These are phyloP conservation scores for Novymonas esmeraldas DNA, from an alignment of 208 protist species.

Conservation along the genomic window DNA sequence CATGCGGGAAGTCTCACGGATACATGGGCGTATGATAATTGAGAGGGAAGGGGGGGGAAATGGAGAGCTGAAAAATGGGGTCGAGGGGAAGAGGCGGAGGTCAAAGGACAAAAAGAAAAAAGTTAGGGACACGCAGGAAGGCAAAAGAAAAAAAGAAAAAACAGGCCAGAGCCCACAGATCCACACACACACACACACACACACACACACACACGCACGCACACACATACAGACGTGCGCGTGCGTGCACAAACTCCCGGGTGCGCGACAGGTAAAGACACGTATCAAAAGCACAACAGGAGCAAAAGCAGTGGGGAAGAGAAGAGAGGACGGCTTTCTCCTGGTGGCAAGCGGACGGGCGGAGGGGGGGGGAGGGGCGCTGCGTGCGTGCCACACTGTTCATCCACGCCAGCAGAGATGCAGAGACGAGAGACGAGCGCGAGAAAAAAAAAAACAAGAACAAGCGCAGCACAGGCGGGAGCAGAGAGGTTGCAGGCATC, in stretches of 20 bases:
- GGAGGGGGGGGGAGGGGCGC: too few species aligned
- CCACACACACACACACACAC: background rate
- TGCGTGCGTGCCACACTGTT: too few species aligned
- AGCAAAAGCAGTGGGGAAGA: too few species aligned
- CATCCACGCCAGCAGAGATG: background rate
- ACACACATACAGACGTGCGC: too few species aligned
- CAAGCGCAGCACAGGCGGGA: background rate
- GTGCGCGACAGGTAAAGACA: too few species aligned
- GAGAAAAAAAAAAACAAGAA: slow-evolving; percentile 4
- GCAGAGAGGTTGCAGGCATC: background rate
- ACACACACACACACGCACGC: too few species aligned
- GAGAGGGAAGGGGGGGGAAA: background rate
- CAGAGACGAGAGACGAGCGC: background rate
- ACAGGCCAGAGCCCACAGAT: background rate
- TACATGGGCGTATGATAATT: background rate
- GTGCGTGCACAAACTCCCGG: too few species aligned
- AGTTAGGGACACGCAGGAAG: too few species aligned
- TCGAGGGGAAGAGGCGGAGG: background rate
- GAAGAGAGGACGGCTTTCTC: too few species aligned
- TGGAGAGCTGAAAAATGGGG: background rate
- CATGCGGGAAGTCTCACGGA: background rate
- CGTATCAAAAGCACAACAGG: too few species aligned
- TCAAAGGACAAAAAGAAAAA: background rate
- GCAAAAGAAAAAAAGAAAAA: background rate
- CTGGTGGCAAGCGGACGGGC: too few species aligned